phyloP scores from a whole-genome alignment of 306 rosid genomes.

The Abrus precatorius region DNA sequence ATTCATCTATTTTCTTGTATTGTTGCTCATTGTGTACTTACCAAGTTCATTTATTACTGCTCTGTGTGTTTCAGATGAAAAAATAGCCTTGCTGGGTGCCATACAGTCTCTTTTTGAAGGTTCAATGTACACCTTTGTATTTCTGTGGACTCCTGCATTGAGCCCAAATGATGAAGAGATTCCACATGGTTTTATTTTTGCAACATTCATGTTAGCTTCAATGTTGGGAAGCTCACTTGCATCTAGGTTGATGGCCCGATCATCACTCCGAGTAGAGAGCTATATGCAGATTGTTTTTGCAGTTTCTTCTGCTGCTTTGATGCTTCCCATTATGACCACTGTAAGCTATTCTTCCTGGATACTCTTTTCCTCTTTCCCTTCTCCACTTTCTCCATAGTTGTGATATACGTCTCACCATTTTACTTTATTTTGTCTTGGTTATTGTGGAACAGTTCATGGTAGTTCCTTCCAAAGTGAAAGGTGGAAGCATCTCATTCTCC shows the following conservation, averaged over 20 bases:
- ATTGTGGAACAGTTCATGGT: conserved; percentile 71
- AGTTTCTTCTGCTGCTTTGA: conserved; percentile 69
- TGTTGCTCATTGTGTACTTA: conserved; percentile 25
- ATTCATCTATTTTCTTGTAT: conserved; percentile 26
- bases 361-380: not conserved
- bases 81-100: conserved; percentile 87
- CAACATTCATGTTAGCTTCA: conserved; percentile 95
- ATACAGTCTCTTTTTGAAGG: conserved; percentile 97
- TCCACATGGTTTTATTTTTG: conserved; percentile 93
- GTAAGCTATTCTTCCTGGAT: conserved; percentile 61
- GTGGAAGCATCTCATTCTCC: conserved; percentile 76
- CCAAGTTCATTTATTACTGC: conserved; percentile 25
- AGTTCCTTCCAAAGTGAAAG: conserved; percentile 69
- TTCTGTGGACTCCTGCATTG: conserved; percentile 96
- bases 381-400: conserved; percentile 16
- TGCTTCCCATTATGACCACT: conserved; percentile 79
- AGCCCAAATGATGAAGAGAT: conserved; percentile 94
- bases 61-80: conserved; percentile 70
- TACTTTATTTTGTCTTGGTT: conserved; percentile 52
- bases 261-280: conserved; percentile 79
- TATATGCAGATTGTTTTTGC: conserved; percentile 89
- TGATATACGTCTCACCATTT: conserved; percentile 38
- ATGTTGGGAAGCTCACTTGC: conserved; percentile 98
- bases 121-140: conserved; percentile 93
- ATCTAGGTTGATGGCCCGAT: conserved; percentile 77